Base-by-base conservation (phyloP, 768 basidiomycete species). In the Artomyces pyxidatus region DNA sequence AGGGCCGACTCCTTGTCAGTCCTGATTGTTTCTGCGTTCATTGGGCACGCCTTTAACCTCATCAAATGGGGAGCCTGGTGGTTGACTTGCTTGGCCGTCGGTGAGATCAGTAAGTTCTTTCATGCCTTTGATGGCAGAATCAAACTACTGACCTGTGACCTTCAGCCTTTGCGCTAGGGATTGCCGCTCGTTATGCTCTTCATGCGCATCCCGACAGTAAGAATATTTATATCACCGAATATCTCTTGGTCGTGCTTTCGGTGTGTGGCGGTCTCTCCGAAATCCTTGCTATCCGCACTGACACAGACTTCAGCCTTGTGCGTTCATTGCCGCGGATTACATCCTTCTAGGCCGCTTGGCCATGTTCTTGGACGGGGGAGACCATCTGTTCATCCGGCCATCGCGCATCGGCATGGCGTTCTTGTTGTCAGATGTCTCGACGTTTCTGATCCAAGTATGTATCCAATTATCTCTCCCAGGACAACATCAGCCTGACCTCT, bases 281-380 rank as follows among this genome's bases (percentile, higher is more conserved):
- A n/a, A n/a, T 43, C 25, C 35, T 3, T 35, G 26, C 52, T 17
- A n/a, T 8, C 44, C 40, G 25, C 7, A 19, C 19, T 40, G 25
- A 17, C 40, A 10, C 32, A n/a, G 11, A 11, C 32, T 35, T 6
- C 44, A 81, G 79, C 84, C 85, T 4, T 88, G 86, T 59, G 84
- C 81, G 23, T 87, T 87, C 65, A 81, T 84, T 52, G 81, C 81
- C 4, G 73, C 79, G 10, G 73, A 81, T 57, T 87, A 88, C 57
- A 65, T 84, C 47, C 70, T 85, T 17, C 72, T 87, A 1, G 81
- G 83, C 9, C 75, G 75, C 12, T 61, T 88, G 3, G 77, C 81
- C 4, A 67, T 61, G 21, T 68, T 75, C 52, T 63, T 86, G 6
- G 57, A 67, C 9, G 70, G 70, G 27, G 68, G 72, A 48, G 51